Conservation (phyloP, 129 eudicot species). For the Artemisia tridentata region DNA sequence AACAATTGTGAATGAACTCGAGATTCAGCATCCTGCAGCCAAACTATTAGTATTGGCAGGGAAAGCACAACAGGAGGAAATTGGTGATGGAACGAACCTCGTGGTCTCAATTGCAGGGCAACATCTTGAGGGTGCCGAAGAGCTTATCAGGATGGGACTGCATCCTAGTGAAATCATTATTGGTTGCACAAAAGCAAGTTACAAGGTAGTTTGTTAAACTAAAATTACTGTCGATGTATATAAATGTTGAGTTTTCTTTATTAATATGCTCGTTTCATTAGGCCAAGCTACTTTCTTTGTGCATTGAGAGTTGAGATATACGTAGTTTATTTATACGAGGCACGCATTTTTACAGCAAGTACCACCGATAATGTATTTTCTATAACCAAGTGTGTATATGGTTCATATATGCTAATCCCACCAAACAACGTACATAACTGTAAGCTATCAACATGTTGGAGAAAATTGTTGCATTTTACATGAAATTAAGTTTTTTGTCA, state of each 20-base stretch:
- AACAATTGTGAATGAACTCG: constrained; percentile 88
- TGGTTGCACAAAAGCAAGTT: constrained; percentile 74
- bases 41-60: constrained; percentile 79
- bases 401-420: too few species aligned
- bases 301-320: background rate
- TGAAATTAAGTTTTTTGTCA: background rate
- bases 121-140: constrained; percentile 88
- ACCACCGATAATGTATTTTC: too few species aligned
- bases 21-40: constrained; percentile 95
- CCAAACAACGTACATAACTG: too few species aligned
- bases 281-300: background rate
- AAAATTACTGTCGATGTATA: background rate
- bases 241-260: background rate
- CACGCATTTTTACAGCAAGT: background rate
- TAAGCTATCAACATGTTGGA: too few species aligned
- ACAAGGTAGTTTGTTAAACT: constrained; percentile 47
- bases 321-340: background rate
- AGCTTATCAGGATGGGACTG: constrained; percentile 89
- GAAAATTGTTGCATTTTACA: too few species aligned
- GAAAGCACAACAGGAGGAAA: constrained; percentile 92
- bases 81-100: constrained; percentile 91
- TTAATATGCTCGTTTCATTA: background rate
- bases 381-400: too few species aligned
- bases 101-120: constrained; percentile 86
- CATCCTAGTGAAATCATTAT: constrained; percentile 91